Base-by-base conservation (phyloP, 2,329 filamentous ascomycete species). In the Coniella lustricola region DNA sequence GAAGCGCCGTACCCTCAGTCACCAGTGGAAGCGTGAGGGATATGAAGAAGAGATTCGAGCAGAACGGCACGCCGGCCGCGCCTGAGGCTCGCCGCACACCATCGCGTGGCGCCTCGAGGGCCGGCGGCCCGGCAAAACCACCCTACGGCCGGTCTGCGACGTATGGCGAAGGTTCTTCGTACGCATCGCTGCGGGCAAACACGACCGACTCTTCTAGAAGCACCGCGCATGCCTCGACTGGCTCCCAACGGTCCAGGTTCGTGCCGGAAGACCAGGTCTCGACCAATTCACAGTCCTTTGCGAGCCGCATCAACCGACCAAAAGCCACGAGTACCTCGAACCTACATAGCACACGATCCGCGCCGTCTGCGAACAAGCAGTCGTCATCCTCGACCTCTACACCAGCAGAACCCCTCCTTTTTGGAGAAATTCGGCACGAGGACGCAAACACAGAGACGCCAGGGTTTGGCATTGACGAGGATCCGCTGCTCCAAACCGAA, bases 31-130 rank as follows among this genome's bases (percentile, higher is more conserved):
- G 84, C 52, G 85, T 93, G 57, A 88, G 84, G 67, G 87, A 93
- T 61, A 72, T 93, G 54, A 82, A 87, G 59, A 87, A 84, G 65
- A 82, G 79, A 47, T 93, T 91, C 67, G 86, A 91, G 64, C 80
- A 83, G 60, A 81, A 64, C 40, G 54, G 60, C 20, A 49, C 59
- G 5, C 55, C 55, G 20, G 49, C 56, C 40, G 54, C 64, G 52
- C 58, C 64, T 37, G 60, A 67, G 47, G 56, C 64, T 48, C 67
- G 67, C 53, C 48, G 51, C 55, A 50, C 61, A 34, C 59, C 62
- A 44, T 56, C 64, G 50, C 64, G 63, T 50, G 59, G 62, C 55
- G 60, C 59, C 56, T 60, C 59, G 52, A 64, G 65, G 61, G 25
- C 25, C 5, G 62, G 68, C 59, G 60, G 57, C 44, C n/a, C 49